Percentiles rank a stretch among this genome's conserved stretches.
Evolutionary conservation across 495 filamentous ascomycete genomes (phyloP).

Genomic region (Chaetomidium leptoderma): DNA sequence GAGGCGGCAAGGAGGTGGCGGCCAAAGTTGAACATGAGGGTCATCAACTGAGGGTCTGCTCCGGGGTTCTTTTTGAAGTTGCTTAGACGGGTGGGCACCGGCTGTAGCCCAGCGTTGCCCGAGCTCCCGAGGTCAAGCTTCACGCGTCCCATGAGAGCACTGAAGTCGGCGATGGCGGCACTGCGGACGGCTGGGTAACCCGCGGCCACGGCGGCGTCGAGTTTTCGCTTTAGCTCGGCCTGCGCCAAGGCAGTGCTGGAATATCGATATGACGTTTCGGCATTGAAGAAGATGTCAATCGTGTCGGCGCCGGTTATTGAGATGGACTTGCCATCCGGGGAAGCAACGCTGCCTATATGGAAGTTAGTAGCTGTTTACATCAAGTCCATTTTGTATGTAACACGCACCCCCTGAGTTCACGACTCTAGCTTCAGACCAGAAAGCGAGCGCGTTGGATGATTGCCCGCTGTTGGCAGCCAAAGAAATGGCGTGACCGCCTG

Average conservation of each 20-base stretch:
- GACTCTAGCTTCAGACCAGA: constrained; percentile 1
- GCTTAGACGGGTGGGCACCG: background rate
- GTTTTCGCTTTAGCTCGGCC: background rate
- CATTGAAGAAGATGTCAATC: background rate
- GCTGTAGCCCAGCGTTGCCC: background rate
- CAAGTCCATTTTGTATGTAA: background rate
- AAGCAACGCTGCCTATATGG: background rate
- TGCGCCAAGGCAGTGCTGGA: background rate
- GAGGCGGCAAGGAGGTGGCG: background rate
- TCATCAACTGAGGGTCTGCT: background rate
- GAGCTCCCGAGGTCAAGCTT: background rate
- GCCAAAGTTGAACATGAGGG: constrained; percentile 4
- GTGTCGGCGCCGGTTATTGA: background rate
- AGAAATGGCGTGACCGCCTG: background rate
- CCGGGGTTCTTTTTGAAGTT: background rate
- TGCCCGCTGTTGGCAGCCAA: background rate
- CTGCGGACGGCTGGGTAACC: background rate
- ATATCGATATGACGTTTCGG: background rate
- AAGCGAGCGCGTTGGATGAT: background rate
- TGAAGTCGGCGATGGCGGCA: background rate
- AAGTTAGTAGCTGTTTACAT: background rate
- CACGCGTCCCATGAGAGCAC: background rate
- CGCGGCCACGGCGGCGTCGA: background rate
- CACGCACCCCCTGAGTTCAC: background rate
- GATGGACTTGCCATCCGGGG: constrained; percentile 1